Base-by-base conservation (phyloP, 2,329 filamentous ascomycete genomes). In the Claviceps africana region DNA sequence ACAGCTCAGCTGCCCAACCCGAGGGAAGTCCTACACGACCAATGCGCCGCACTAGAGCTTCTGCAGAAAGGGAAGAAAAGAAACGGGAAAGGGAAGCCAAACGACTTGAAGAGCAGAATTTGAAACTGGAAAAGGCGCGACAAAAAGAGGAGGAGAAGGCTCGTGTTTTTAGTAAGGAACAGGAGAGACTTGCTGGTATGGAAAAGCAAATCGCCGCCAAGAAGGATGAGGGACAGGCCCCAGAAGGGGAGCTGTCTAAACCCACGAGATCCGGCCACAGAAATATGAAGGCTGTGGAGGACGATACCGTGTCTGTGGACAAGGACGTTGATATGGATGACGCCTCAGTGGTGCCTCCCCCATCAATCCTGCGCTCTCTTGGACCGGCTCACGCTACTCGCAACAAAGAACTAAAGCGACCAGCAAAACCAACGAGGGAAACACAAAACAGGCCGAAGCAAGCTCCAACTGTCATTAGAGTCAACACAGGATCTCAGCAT, bases 91-190 rank as follows among this genome's bases (percentile, higher is more conserved):
- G 81, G 61, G 82, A 86, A 57, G 74, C 79, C 45, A 77, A 78
- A 57, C 75, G 75, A 25, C 72, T 79, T 58, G 77, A 75, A 17
- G 81, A 82, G 49, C 78, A 82, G 58, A 73, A 78, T 62, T 72
- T 72, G 22, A 83, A 81, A 61, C 70, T 86, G 3, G 81, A 85
- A 57, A 85, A 82, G 60, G 79, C 77, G 44, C 78, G 84, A 9
- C 78, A 82, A 58, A 83, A 85, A 65, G 83, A 88, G 62, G 75
- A 83, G 6, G 79, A 84, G 58, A 86, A 85, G 62, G 85, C 79
- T 7, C 72, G 73, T 17, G 68, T 76, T 3, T 79, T 78, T 56
- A 79, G 71, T 61, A 70, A 78, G 57, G 77, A 82, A 56, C 76
- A 79, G 56, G 77, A 81, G 56, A 74, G 67, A 56, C 67, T 75